Base-by-base conservation (phyloP, 2,329 filamentous ascomycete genomes). In the Beauveria medogensis region DNA sequence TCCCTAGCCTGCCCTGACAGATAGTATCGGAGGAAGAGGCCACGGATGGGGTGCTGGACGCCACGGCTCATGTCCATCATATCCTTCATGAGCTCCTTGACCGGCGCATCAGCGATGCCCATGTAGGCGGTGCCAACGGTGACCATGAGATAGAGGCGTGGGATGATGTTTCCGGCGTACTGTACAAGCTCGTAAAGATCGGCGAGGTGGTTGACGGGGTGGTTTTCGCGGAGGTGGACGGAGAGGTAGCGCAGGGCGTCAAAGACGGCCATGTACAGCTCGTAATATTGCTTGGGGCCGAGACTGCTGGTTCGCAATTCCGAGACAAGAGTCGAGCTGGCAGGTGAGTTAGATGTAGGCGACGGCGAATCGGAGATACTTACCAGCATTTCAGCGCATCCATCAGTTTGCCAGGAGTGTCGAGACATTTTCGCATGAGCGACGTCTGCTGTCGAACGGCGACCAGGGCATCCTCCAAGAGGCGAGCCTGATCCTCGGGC, bases 51-150 rank as follows among this genome's bases (percentile, higher is more conserved):
- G 75, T 99, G 94, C 71, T 99, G 94, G 24, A 99, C 92, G 61
- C 94, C 94, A 65, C 94, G 85, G 76, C 92, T 97, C 94, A 99
- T 99, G 76, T 99, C 94, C 94, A 99, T 99, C 94, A 99, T 99
- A 75, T 99, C 94, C 77, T 99, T 99, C 94, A 99, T 99, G 64
- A 99, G 91, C 79, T 99, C 94, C 78, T 99, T 99, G 67, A 99
- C 94, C 0, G 94, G 94, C 62, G 95, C 94, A 81, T 97, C 94
- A 70, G 94, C 90, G 71, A 99, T 95, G 28, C 91, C 88, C 94
- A 99, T 99, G 80, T 99, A 99, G 54, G 96, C 95, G 2, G 94
- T 99, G 62, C 94, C 94, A 44, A 99, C 95, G 0, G 95, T 99
- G 70, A 99, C 94, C 95, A 99, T 99, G 63, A 99, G 87, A 74